Evolutionary conservation across 2,329 filamentous ascomycete species (phyloP).

Genomic region (Fusarium sp.): DNA sequence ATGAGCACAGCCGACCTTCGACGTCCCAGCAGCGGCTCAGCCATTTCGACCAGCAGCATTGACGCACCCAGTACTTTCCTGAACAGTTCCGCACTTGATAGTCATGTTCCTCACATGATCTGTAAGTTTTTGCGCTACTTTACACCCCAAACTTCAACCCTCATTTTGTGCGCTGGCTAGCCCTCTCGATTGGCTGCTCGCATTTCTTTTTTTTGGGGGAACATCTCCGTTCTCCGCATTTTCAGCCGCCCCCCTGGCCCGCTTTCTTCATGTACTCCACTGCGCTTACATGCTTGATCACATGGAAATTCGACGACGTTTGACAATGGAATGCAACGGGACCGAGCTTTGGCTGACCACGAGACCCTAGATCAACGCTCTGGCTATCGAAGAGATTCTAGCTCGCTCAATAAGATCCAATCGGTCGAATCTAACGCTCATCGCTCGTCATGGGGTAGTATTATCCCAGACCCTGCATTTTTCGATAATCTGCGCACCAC

Average conservation of each 20-base stretch:
- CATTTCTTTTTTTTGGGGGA: constrained; percentile 37
- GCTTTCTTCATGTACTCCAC: constrained; percentile 40
- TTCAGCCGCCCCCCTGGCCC: constrained; percentile 39
- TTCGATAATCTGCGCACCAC: constrained; percentile 54
- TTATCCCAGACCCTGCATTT: constrained; percentile 49
- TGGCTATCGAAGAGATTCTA: constrained; percentile 50
- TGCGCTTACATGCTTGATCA: constrained; percentile 35
- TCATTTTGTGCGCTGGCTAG: constrained; percentile 31
- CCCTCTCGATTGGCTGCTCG: constrained; percentile 31
- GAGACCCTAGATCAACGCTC: constrained; percentile 53
- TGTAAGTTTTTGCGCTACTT: constrained; percentile 54
- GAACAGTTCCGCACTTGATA: constrained; percentile 49
- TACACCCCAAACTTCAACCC: constrained; percentile 17
- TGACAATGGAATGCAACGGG: constrained; percentile 5
- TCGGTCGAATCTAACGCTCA: constrained; percentile 39
- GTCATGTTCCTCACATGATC: constrained; percentile 60
- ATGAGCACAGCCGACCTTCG: constrained; percentile 52
- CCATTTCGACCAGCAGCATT: constrained; percentile 48
- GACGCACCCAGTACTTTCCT: constrained; percentile 43
- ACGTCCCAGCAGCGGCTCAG: constrained; percentile 52
- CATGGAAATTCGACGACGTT: constrained; percentile 36
- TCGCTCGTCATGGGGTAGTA: constrained; percentile 47
- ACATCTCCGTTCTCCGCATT: constrained; percentile 45
- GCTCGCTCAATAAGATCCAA: constrained; percentile 47
- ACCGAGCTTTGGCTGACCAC: constrained; percentile 47